Percentiles rank a stretch among this genome's conserved stretches.
phyloP scores from a whole-genome alignment of 1,284 basidiomycete genomes.

The Clitocybe nebularis region DNA sequence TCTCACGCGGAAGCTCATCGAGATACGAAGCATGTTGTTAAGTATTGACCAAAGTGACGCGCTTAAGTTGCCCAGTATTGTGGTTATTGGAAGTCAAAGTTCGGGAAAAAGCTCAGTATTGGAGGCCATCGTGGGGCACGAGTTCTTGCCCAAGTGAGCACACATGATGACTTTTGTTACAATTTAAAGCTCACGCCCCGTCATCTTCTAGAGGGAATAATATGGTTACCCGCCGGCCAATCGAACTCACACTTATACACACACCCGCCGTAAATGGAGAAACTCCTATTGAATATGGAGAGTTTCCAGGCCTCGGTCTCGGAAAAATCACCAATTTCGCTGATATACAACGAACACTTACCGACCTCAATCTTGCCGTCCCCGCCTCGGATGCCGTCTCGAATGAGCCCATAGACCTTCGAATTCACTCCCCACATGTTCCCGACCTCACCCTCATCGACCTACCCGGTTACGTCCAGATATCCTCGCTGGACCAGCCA shows the following conservation, averaged over 20 bases:
- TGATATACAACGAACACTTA: constrained; percentile 88
- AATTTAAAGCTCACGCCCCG: background rate
- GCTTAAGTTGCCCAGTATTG: constrained; percentile 93
- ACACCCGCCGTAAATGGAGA: constrained; percentile 63
- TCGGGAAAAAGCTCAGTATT: constrained; percentile 97
- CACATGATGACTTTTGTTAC: constrained; percentile 1
- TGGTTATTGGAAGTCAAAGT: constrained; percentile 97
- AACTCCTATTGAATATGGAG: constrained; percentile 82
- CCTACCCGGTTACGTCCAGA: constrained; percentile 96
- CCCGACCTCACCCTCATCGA: constrained; percentile 98
- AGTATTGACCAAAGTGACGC: constrained; percentile 94
- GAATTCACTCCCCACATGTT: constrained; percentile 93
- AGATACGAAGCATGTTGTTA: constrained; percentile 90
- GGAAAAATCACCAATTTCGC: constrained; percentile 89
- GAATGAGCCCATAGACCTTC: constrained; percentile 92
- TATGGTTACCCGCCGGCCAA: constrained; percentile 98
- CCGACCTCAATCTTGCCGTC: constrained; percentile 94
- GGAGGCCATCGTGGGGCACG: constrained; percentile 96
- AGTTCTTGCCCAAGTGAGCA: constrained; percentile 91
- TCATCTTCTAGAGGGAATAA: constrained; percentile 78
- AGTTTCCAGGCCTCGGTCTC: constrained; percentile 88
- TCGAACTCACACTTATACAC: constrained; percentile 96
- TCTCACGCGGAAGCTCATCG: constrained; percentile 93
- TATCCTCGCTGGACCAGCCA: constrained; percentile 93
- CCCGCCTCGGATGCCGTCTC: constrained; percentile 88